Conservation (phyloP, 2,329 filamentous ascomycete genomes). For the Sclerotiophoma versabilis region DNA sequence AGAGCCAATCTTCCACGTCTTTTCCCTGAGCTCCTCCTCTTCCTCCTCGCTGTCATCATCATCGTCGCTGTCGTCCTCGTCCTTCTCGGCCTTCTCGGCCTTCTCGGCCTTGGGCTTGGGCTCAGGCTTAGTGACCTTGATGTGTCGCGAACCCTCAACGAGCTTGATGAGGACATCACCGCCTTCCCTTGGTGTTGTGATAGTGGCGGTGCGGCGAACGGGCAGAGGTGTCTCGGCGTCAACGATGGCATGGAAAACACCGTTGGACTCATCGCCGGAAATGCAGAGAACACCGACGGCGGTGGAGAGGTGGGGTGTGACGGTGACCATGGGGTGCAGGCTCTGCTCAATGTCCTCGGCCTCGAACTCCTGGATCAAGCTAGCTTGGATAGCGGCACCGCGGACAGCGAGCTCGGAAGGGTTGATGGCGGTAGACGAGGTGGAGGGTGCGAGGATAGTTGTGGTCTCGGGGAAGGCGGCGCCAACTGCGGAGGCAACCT, state of each 20-base stretch:
- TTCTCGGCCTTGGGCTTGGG: constrained; percentile 76
- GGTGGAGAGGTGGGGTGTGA: constrained; percentile 86
- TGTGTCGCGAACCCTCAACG: constrained; percentile 86
- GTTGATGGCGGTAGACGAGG: constrained; percentile 80
- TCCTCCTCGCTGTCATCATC: constrained; percentile 71
- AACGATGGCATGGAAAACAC: constrained; percentile 81
- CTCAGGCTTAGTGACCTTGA: constrained; percentile 91
- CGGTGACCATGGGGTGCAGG: constrained; percentile 92
- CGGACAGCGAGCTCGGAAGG: constrained; percentile 88
- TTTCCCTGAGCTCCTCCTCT: constrained; percentile 85
- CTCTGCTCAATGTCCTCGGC: constrained; percentile 93
- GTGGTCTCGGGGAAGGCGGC: constrained; percentile 83
- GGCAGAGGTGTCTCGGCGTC: constrained; percentile 88
- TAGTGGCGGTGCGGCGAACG: constrained; percentile 81
- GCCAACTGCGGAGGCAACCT: constrained; percentile 82
- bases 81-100: constrained; percentile 69
- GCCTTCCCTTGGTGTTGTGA: constrained; percentile 77
- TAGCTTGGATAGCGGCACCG: constrained; percentile 94
- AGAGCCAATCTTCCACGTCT: constrained; percentile 88
- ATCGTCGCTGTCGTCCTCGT: constrained; percentile 69
- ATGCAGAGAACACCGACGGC: constrained; percentile 85
- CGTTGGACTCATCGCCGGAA: constrained; percentile 64
- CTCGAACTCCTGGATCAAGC: constrained; percentile 93
- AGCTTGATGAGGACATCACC: constrained; percentile 90
- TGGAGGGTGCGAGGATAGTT: constrained; percentile 81